phyloP scores from a whole-genome alignment of 495 filamentous ascomycete species.

The Xylaria sp. region DNA sequence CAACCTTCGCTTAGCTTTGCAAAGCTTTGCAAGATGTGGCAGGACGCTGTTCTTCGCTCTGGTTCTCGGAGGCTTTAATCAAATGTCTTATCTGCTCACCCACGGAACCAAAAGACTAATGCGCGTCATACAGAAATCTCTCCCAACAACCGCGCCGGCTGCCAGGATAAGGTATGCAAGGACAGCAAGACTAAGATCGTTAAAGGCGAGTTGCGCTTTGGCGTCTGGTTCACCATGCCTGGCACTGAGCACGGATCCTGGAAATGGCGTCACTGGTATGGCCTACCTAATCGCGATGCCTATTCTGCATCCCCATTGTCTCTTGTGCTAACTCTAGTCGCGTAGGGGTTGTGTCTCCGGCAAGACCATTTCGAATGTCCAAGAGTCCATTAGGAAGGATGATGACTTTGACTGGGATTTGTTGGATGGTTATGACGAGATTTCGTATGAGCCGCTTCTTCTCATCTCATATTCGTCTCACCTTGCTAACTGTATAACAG shows the following conservation, averaged over 20 bases:
- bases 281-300: neutral
- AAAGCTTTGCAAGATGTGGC: neutral
- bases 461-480: conserved; percentile 13
- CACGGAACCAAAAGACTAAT: conserved; percentile 28
- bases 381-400: conserved; percentile 48
- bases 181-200: conserved; percentile 67
- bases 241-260: conserved; percentile 55
- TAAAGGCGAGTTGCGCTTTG: conserved; percentile 78
- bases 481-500: conserved; percentile 30
- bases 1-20: neutral
- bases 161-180: conserved; percentile 73
- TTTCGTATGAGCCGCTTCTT: conserved; percentile 47
- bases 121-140: conserved; percentile 60
- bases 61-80: neutral
- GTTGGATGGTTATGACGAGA: conserved; percentile 77
- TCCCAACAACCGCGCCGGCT: conserved; percentile 67
- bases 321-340: conserved; percentile 25
- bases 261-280: conserved; percentile 82
- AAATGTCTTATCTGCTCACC: neutral
- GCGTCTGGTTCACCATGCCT: conserved; percentile 65
- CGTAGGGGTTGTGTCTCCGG: conserved; percentile 84
- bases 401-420: conserved; percentile 51
- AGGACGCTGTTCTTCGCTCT: neutral
- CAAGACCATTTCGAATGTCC: conserved; percentile 62
- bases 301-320: neutral